These are phyloP conservation scores for Incumbomyces lentus DNA, from an alignment of 2,329 filamentous ascomycete genomes.

Conservation along the genomic window DNA sequence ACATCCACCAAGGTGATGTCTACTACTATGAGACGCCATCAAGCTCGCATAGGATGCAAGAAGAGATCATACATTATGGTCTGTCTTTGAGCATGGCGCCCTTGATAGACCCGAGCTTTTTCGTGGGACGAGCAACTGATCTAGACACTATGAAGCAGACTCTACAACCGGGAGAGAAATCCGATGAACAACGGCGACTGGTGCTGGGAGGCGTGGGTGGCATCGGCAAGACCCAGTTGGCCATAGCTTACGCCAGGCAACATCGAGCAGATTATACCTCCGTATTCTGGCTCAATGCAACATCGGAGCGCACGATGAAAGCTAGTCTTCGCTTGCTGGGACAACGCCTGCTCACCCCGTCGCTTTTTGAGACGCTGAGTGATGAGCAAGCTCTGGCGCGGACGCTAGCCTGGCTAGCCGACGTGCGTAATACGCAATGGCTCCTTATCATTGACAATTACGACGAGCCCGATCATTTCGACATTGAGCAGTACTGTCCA, in stretches of 20 bases:
- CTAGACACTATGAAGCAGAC: conserved; percentile 11
- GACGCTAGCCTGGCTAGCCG: conserved; percentile 12
- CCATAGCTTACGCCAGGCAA: conserved; percentile 28
- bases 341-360: conserved; percentile 1
- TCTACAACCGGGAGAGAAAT: conserved; percentile 2
- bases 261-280: conserved; percentile 29
- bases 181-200: not conserved
- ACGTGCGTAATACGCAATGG: conserved; percentile 16
- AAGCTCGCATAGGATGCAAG: not conserved
- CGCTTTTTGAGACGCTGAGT: not conserved
- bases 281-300: conserved; percentile 37
- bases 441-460: conserved; percentile 21
- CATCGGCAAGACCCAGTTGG: conserved; percentile 39
- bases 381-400: conserved; percentile 1
- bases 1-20: not conserved
- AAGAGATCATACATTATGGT: not conserved
- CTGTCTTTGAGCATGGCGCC: not conserved
- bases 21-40: not conserved
- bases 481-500: conserved; percentile 14
- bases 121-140: conserved; percentile 10
- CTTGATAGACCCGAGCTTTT: not conserved
- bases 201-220: conserved; percentile 34
- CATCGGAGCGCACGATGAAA: conserved; percentile 28
- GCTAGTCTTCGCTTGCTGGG: conserved; percentile 21
- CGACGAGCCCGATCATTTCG: conserved; percentile 14